Evolutionary conservation across 306 rosid species (phyloP).

Genomic region (Cucurbita argyrosperma): DNA sequence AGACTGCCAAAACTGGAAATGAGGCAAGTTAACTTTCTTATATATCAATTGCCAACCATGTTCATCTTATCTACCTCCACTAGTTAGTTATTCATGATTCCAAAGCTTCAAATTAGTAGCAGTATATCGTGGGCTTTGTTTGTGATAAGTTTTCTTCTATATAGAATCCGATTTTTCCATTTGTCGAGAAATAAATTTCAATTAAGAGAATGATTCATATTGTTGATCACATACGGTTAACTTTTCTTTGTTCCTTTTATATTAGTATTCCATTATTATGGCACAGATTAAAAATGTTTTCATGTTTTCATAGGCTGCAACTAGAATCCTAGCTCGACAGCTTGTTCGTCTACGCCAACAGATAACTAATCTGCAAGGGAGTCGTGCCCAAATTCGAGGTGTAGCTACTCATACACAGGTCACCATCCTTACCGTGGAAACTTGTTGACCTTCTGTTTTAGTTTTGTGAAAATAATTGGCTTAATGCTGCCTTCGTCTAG

Average conservation of each 20-base stretch:
- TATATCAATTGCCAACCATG: neutral
- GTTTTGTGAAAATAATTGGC: neutral
- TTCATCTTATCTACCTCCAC: neutral
- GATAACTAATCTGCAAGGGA: conserved; percentile 90
- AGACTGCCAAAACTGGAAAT: conserved; percentile 81
- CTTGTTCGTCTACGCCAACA: conserved; percentile 94
- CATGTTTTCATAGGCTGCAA: conserved; percentile 47
- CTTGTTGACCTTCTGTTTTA: neutral
- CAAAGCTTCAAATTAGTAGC: neutral
- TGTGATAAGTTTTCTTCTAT: neutral
- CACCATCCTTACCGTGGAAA: neutral
- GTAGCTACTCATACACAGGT: conserved; percentile 97
- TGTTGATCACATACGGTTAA: neutral
- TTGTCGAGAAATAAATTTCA: neutral
- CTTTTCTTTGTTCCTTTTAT: neutral
- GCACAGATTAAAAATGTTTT: neutral
- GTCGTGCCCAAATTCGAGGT: conserved; percentile 97
- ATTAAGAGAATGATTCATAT: neutral
- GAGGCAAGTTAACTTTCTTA: conserved; percentile 37
- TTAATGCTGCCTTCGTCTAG: conserved; percentile 23
- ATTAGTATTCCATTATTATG: neutral
- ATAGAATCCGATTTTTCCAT: neutral
- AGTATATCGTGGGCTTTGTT: neutral
- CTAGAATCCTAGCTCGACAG: conserved; percentile 87
- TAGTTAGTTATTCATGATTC: neutral